These are phyloP conservation scores for Vigna hirtella DNA, from an alignment of 306 rosid species.

Conservation along the genomic window DNA sequence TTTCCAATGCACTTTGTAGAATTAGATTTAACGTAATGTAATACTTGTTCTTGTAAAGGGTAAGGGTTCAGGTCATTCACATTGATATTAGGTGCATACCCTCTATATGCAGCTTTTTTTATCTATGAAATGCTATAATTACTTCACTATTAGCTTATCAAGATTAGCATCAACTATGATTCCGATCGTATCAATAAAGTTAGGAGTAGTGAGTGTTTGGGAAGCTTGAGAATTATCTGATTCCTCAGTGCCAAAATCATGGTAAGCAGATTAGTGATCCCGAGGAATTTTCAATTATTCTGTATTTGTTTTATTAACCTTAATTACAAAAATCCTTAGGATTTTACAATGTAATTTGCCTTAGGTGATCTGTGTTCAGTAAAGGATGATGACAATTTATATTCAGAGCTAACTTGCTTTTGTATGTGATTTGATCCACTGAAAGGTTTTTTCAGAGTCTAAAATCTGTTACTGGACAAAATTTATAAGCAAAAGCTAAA, in stretches of 20 bases:
- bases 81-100: constrained; percentile 5
- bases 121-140: neutral
- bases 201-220: neutral
- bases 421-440: neutral
- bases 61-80: constrained; percentile 32
- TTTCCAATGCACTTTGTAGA: neutral
- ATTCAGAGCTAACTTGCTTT: neutral
- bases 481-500: neutral
- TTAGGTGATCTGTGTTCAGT: neutral
- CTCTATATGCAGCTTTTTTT: constrained; percentile 16
- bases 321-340: neutral
- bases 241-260: too few relatives aligned
- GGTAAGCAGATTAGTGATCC: neutral
- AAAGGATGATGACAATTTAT: neutral
- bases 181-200: constrained; percentile 1
- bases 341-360: neutral
- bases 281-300: neutral
- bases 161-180: neutral
- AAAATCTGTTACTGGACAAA: neutral
- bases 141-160: neutral
- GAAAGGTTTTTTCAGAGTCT: neutral
- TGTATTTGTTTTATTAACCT: neutral
- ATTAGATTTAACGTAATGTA: constrained; percentile 37
- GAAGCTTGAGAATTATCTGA: constrained; percentile 10
- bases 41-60: constrained; percentile 25